These are phyloP conservation scores for Fusarium nematophilum DNA, from an alignment of 2,329 filamentous ascomycete genomes.

Conservation along the genomic window DNA sequence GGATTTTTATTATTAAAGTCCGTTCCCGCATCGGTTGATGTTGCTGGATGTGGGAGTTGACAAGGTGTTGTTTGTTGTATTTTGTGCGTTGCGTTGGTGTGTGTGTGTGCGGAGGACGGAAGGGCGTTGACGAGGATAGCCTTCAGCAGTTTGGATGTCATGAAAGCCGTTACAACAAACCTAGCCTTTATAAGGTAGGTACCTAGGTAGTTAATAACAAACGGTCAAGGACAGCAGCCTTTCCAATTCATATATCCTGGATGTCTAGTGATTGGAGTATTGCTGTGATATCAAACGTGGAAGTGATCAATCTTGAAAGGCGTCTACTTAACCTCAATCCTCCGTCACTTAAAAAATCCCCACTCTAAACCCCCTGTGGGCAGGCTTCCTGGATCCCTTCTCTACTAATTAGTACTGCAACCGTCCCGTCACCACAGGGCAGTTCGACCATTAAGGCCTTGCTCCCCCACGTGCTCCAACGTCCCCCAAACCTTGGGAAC, in stretches of 20 bases:
- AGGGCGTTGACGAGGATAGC: background rate
- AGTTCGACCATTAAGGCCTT: slow-evolving; percentile 15
- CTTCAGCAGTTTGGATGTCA: too few species aligned
- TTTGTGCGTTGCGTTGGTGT: background rate
- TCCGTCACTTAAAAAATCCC: slow-evolving; percentile 26
- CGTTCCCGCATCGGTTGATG: slow-evolving; percentile 19
- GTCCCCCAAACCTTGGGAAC: slow-evolving; percentile 6
- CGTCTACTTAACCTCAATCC: slow-evolving; percentile 10
- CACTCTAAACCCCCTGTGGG: slow-evolving; percentile 28
- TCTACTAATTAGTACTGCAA: slow-evolving; percentile 13
- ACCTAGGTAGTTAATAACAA: background rate
- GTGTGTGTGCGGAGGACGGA: background rate
- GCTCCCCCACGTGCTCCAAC: slow-evolving; percentile 21
- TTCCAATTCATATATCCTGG: background rate
- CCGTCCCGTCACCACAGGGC: slow-evolving; percentile 12
- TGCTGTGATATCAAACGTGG: background rate
- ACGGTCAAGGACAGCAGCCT: background rate
- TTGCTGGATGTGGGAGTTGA: slow-evolving; percentile 3
- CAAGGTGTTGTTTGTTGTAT: slow-evolving; percentile 12
- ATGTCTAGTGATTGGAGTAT: background rate
- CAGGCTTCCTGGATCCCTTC: slow-evolving; percentile 7
- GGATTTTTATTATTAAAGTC: slow-evolving; percentile 15
- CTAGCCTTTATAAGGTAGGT: too few species aligned
- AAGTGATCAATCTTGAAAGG: background rate
- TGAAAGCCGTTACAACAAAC: too few species aligned